These are phyloP conservation scores for Inga leiocalycina DNA, from an alignment of 306 rosid genomes.

Conservation along the genomic window DNA sequence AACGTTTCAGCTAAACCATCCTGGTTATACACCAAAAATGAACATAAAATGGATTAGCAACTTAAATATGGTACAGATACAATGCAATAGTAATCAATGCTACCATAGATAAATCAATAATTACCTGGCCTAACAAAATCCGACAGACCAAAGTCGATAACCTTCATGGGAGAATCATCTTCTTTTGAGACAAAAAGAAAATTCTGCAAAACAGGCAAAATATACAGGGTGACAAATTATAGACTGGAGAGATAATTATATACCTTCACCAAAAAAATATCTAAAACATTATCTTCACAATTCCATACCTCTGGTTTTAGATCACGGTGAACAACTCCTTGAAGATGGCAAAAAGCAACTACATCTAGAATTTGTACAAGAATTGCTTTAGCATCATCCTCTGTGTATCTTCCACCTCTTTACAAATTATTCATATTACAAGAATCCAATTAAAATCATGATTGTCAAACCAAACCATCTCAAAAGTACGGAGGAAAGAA, in stretches of 20 bases:
- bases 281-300: constrained; percentile 22
- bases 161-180: constrained; percentile 78
- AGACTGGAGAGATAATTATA: constrained; percentile 9
- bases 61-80: constrained; percentile 16
- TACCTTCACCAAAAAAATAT: constrained; percentile 6
- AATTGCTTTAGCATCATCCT: constrained; percentile 89
- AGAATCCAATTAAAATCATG: constrained; percentile 34
- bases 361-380: constrained; percentile 82
- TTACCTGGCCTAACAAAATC: constrained; percentile 93
- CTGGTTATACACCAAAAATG: constrained; percentile 6
- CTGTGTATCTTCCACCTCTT: constrained; percentile 96
- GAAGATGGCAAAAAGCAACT: constrained; percentile 87
- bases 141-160: constrained; percentile 96
- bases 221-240: constrained; percentile 28
- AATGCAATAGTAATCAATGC: constrained; percentile 13
- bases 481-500: constrained; percentile 18
- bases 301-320: constrained; percentile 90
- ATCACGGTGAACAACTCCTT: constrained; percentile 97
- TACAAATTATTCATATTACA: constrained; percentile 34
- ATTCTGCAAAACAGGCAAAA: constrained; percentile 63
- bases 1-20: constrained; percentile 21
- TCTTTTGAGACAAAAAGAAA: constrained; percentile 83
- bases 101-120: constrained; percentile 15
- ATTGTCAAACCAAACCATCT: constrained; percentile 19
- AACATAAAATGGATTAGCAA: constrained; percentile 11